Evolutionary conservation across 768 basidiomycete species (phyloP).

Genomic region (Pleurotus tuoliensis): DNA sequence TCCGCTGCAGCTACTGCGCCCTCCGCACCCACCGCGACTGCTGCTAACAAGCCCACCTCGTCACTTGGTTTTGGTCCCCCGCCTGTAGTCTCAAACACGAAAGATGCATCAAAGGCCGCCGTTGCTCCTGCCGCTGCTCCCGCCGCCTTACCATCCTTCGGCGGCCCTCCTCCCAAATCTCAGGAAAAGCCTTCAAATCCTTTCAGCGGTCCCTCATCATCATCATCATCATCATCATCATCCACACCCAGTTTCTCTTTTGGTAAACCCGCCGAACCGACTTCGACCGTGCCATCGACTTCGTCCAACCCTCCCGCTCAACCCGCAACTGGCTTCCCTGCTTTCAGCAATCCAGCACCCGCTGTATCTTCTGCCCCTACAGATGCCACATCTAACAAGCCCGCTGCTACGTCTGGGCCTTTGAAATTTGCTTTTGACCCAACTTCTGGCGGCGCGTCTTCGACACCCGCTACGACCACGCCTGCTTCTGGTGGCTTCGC

Average conservation of each 20-base stretch:
- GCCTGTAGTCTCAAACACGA: conserved; percentile 11
- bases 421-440: not conserved
- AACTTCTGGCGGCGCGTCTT: not conserved
- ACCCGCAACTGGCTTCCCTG: not conserved
- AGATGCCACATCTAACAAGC: conserved; percentile 5
- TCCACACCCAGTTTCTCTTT: conserved; percentile 3
- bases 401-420: conserved; percentile 12
- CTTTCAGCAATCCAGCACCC: not conserved
- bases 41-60: conserved; percentile 3
- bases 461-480: not conserved
- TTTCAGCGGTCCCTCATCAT: not conserved
- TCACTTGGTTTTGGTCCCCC: conserved; percentile 13
- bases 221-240: not conserved
- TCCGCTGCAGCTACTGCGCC: conserved; percentile 20
- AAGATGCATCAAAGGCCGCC: conserved; percentile 10
- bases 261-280: conserved; percentile 13
- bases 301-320: conserved; percentile 1
- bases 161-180: conserved; percentile 11
- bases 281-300: conserved; percentile 9
- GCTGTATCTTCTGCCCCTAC: not conserved
- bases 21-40: not conserved
- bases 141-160: conserved; percentile 6
- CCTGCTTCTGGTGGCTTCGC: conserved; percentile 6
- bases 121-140: not conserved
- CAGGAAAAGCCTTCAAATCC: conserved; percentile 17